Evolutionary conservation across 2,329 filamentous ascomycete species (phyloP).

Genomic region (Pseudogymnoascus sp.): DNA sequence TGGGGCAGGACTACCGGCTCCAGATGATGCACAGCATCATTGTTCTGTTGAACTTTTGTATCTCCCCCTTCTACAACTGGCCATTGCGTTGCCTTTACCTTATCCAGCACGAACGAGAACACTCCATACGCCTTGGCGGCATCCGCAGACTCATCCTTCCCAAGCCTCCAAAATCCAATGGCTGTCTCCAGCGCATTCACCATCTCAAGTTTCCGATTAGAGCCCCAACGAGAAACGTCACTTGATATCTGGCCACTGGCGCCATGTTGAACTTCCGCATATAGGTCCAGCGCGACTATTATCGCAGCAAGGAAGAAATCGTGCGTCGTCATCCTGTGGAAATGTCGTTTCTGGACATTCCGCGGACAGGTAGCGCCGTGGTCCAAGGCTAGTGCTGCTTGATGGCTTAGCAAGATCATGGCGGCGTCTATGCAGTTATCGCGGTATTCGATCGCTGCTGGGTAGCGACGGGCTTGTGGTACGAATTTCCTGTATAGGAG

Average conservation of each 20-base stretch:
- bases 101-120: slow-evolving; percentile 17
- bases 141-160: slow-evolving; percentile 16
- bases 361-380: background rate
- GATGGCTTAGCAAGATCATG: slow-evolving; percentile 14
- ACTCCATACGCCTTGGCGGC: slow-evolving; percentile 17
- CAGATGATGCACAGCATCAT: background rate
- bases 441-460: slow-evolving; percentile 8
- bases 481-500: slow-evolving; percentile 14
- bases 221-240: slow-evolving; percentile 13
- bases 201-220: slow-evolving; percentile 13
- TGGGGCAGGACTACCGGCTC: background rate
- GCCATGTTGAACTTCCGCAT: slow-evolving; percentile 10
- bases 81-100: slow-evolving; percentile 9
- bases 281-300: slow-evolving; percentile 16
- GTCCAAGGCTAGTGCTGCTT: slow-evolving; percentile 13
- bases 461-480: slow-evolving; percentile 1
- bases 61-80: background rate
- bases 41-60: background rate
- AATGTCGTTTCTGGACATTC: slow-evolving; percentile 13
- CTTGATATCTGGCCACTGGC: background rate
- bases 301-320: slow-evolving; percentile 19
- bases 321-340: slow-evolving; percentile 9
- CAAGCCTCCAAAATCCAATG: slow-evolving; percentile 14
- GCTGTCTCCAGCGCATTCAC: slow-evolving; percentile 15
- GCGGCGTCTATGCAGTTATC: slow-evolving; percentile 14